These are phyloP conservation scores for Populus euphratica DNA, from an alignment of 345 rosid species.

Conservation along the genomic window DNA sequence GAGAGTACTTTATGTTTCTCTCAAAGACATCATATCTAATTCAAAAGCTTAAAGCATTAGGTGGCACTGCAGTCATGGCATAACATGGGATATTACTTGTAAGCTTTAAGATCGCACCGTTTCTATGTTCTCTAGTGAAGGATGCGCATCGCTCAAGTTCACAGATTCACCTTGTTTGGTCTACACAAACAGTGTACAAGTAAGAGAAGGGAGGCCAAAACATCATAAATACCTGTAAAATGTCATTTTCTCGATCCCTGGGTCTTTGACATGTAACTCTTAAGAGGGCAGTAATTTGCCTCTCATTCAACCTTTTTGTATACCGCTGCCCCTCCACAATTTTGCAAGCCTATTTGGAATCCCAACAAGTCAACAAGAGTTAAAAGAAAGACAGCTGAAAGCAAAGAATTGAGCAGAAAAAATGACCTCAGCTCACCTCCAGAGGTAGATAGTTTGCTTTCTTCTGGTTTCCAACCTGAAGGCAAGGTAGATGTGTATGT, in stretches of 20 bases:
- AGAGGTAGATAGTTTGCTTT: conserved; percentile 98
- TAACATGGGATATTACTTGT: neutral
- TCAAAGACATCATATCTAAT: neutral
- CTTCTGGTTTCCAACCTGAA: conserved; percentile 97
- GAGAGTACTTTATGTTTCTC: neutral
- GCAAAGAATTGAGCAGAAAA: neutral
- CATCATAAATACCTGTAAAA: conserved; percentile 48
- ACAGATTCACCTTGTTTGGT: neutral
- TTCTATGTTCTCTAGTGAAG: neutral
- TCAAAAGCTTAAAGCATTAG: neutral
- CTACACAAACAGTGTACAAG: neutral
- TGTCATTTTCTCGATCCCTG: conserved; percentile 83
- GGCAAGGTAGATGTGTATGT: conserved; percentile 92
- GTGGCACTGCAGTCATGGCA: neutral
- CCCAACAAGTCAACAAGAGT: neutral
- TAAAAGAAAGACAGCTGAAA: neutral
- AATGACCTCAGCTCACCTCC: conserved; percentile 54
- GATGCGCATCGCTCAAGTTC: neutral
- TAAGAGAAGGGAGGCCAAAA: neutral
- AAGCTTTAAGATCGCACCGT: neutral
- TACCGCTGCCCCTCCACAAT: conserved; percentile 96
- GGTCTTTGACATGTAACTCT: conserved; percentile 98
- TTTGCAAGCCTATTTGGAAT: conserved; percentile 72
- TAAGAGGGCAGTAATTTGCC: conserved; percentile 84
- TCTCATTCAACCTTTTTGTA: conserved; percentile 89